Evolutionary conservation across 2,329 filamentous ascomycete genomes (phyloP).

Genomic region (Colletotrichum orchidophilum): DNA sequence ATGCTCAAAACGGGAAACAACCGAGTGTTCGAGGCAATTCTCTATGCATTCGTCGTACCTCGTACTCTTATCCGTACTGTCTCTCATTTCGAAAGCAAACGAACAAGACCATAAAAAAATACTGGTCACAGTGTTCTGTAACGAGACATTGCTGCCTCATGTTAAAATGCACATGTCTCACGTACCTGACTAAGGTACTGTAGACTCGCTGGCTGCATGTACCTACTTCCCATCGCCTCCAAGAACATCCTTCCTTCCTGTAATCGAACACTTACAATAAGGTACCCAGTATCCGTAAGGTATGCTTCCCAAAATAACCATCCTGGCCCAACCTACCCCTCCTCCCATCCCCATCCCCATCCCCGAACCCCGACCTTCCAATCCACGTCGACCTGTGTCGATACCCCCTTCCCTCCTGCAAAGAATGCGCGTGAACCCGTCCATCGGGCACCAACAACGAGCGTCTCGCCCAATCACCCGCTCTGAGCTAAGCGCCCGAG

Average conservation of each 20-base stretch:
- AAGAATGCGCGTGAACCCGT: background rate
- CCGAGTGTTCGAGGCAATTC: background rate
- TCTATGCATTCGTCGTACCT: background rate
- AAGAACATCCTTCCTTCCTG: too few relatives aligned
- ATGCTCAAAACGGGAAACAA: background rate
- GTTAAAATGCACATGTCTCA: slow-evolving; percentile 1
- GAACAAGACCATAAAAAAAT: background rate
- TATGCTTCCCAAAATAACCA: background rate
- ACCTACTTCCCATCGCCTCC: too few relatives aligned
- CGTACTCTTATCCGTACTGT: too few relatives aligned
- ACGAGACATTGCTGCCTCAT: background rate
- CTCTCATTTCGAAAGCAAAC: background rate
- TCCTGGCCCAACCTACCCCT: background rate
- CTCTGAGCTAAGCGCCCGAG: background rate
- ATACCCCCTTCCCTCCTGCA: background rate
- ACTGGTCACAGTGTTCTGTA: background rate
- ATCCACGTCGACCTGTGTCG: background rate
- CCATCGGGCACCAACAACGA: slow-evolving; percentile 12
- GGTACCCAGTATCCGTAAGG: too few relatives aligned
- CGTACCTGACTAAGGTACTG: background rate
- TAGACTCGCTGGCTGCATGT: background rate
- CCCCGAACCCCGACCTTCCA: background rate
- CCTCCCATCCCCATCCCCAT: background rate
- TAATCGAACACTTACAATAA: too few relatives aligned
- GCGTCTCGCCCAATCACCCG: background rate